These are phyloP conservation scores for Arabis hirsuta DNA, from an alignment of 345 rosid genomes.

Conservation along the genomic window DNA sequence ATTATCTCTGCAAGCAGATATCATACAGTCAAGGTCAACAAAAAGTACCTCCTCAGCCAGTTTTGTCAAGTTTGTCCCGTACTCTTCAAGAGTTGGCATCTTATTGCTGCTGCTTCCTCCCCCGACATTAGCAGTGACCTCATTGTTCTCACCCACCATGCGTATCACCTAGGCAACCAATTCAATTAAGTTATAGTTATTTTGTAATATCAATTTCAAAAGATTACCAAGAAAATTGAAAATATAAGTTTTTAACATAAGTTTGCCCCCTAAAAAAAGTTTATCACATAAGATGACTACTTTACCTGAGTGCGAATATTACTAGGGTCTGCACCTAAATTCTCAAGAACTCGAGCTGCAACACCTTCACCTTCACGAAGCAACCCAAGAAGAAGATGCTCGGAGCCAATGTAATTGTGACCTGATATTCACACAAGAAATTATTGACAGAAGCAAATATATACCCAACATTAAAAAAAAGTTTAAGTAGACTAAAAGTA, in stretches of 20 bases:
- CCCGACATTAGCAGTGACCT: constrained; percentile 83
- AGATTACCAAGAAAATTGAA: not conserved
- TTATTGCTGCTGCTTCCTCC: constrained; percentile 77
- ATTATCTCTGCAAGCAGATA: constrained; percentile 4
- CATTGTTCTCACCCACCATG: constrained; percentile 98
- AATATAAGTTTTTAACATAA: not conserved
- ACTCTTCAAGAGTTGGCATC: constrained; percentile 99
- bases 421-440: constrained; percentile 56
- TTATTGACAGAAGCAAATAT: constrained; percentile 5
- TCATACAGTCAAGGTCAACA: constrained; percentile 12
- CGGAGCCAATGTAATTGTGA: constrained; percentile 98
- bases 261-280: not conserved
- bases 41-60: constrained; percentile 88
- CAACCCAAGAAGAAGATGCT: constrained; percentile 94
- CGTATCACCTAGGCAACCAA: constrained; percentile 78
- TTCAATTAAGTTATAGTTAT: not conserved
- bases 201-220: not conserved
- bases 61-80: constrained; percentile 95
- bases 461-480: not conserved
- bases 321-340: constrained; percentile 95
- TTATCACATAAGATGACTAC: constrained; percentile 4
- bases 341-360: constrained; percentile 98
- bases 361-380: constrained; percentile 99
- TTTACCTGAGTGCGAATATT: constrained; percentile 95
- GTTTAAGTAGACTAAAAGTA: not conserved